These are phyloP conservation scores for Mucor circinelloides DNA, from an alignment of 371 early-diverging fungal genomes.

Conservation along the genomic window DNA sequence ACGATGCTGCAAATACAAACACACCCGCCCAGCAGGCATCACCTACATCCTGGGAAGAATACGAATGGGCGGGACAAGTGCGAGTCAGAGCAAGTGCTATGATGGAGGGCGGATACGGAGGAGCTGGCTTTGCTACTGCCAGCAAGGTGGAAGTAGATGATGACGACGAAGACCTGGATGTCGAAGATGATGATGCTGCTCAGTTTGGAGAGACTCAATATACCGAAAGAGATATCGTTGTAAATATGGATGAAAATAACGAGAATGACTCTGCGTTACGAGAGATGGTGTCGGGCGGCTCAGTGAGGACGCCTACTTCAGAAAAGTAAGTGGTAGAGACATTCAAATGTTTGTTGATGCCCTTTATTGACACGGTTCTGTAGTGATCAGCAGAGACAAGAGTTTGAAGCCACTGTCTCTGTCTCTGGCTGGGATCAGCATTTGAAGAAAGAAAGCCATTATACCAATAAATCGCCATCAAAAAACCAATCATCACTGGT, in stretches of 20 bases:
- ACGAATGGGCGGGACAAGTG: constrained; percentile 86
- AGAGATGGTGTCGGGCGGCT: constrained; percentile 49
- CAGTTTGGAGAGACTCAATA: constrained; percentile 78
- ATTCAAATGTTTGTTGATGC: background rate
- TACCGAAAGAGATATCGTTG: constrained; percentile 63
- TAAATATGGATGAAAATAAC: constrained; percentile 49
- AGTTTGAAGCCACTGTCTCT: constrained; percentile 42
- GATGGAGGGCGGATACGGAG: constrained; percentile 80
- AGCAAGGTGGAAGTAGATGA: constrained; percentile 53
- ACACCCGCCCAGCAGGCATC: background rate
- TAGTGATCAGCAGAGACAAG: constrained; percentile 23
- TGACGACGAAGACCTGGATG: constrained; percentile 79
- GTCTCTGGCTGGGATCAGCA: constrained; percentile 33
- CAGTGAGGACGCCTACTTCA: constrained; percentile 21
- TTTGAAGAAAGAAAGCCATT: constrained; percentile 5
- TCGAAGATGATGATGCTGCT: constrained; percentile 77
- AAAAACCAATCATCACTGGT: constrained; percentile 46
- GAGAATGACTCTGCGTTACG: constrained; percentile 52
- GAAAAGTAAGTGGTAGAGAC: constrained; percentile 9
- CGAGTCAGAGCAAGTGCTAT: constrained; percentile 82
- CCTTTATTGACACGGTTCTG: background rate
- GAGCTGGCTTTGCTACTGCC: constrained; percentile 58
- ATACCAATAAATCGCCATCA: constrained; percentile 39
- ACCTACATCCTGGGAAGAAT: constrained; percentile 64
- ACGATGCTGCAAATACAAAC: constrained; percentile 1